These are phyloP conservation scores for Colletotrichum theobromicola DNA, from an alignment of 2,329 filamentous ascomycete species.

Conservation along the genomic window DNA sequence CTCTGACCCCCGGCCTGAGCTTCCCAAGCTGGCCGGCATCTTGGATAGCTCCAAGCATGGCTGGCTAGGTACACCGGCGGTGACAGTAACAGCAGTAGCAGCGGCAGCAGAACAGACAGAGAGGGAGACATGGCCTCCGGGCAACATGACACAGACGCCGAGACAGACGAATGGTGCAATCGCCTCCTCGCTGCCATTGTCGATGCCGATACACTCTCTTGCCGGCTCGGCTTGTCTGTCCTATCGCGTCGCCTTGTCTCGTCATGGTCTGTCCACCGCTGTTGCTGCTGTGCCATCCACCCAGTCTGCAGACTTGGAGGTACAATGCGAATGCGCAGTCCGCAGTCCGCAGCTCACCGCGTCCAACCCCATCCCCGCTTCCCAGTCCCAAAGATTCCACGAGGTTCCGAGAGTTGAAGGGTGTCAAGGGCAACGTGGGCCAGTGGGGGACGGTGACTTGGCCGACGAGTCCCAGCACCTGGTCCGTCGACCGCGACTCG, in stretches of 20 bases:
- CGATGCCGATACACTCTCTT: background rate
- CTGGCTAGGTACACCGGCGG: background rate
- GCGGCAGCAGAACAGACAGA: background rate
- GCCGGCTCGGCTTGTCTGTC: background rate
- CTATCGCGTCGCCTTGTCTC: background rate
- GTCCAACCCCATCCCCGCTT: conserved; percentile 6
- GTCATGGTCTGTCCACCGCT: background rate
- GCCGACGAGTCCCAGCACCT: background rate
- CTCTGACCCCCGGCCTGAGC: background rate
- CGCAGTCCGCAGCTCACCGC: background rate
- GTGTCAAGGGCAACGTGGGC: conserved; percentile 17
- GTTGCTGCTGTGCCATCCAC: conserved; percentile 15
- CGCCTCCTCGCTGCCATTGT: background rate
- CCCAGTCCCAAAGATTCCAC: conserved; percentile 17
- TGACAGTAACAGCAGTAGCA: background rate
- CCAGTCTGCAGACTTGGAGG: background rate
- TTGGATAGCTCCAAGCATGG: conserved; percentile 14
- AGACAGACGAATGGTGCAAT: background rate
- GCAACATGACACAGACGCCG: background rate
- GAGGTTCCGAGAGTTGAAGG: conserved; percentile 7
- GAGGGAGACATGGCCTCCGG: background rate
- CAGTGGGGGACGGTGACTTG: conserved; percentile 18
- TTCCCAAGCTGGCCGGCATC: background rate
- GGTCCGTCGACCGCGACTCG: background rate
- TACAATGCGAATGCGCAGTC: background rate